Conservation (phyloP, 2,329 filamentous ascomycete species). For the Mycosphaerella sp. region DNA sequence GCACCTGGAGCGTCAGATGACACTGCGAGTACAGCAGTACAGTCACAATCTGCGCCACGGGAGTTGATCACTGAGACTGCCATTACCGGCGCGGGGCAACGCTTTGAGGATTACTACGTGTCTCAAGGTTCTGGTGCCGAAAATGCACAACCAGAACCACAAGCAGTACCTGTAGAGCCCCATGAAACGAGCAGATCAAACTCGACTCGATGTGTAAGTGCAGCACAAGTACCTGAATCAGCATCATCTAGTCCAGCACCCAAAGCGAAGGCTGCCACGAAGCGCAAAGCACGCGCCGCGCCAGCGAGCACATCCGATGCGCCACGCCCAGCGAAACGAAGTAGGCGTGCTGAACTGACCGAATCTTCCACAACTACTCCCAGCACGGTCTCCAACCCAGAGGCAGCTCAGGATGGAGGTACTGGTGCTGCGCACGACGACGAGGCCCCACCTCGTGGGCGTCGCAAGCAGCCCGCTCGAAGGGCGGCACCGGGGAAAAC, state of each 20-base stretch:
- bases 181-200: neutral
- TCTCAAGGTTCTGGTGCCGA: neutral
- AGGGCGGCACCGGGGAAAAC: constrained; percentile 1
- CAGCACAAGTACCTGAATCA: constrained; percentile 3
- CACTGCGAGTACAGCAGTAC: neutral
- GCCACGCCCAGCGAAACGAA: constrained; percentile 14
- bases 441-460: constrained; percentile 5
- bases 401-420: constrained; percentile 1
- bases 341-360: neutral
- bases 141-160: neutral
- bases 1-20: neutral
- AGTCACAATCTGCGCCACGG: neutral
- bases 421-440: neutral
- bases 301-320: constrained; percentile 3
- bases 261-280: neutral
- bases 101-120: constrained; percentile 7
- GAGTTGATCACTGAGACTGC: neutral
- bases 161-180: neutral
- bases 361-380: neutral
- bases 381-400: constrained; percentile 17
- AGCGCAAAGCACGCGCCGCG: constrained; percentile 11
- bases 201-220: neutral
- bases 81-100: constrained; percentile 4
- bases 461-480: constrained; percentile 8
- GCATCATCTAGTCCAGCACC: neutral